These are phyloP conservation scores for Ophiosphaerella narmari DNA, from an alignment of 2,329 filamentous ascomycete genomes.

Conservation along the genomic window DNA sequence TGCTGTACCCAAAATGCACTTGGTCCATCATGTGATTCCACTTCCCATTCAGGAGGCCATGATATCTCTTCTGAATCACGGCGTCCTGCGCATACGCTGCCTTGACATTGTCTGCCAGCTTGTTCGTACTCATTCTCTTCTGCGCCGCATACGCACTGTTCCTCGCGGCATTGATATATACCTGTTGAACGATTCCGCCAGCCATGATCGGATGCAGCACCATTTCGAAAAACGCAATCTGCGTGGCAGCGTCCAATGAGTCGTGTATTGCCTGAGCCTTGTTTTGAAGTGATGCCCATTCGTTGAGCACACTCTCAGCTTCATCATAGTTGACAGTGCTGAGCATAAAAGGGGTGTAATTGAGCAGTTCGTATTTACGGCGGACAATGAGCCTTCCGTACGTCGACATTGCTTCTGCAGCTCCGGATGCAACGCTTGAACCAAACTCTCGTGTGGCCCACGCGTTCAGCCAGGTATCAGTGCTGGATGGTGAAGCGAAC, in stretches of 20 bases:
- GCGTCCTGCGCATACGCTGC: slow-evolving; percentile 24
- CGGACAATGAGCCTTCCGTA: slow-evolving; percentile 60
- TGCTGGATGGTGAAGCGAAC: slow-evolving; percentile 51
- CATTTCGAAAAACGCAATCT: slow-evolving; percentile 64
- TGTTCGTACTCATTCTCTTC: slow-evolving; percentile 31
- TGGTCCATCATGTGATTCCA: slow-evolving; percentile 40
- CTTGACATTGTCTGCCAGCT: slow-evolving; percentile 26
- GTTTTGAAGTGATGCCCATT: slow-evolving; percentile 57
- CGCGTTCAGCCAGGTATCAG: slow-evolving; percentile 57
- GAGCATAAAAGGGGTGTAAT: slow-evolving; percentile 59
- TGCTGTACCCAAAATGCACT: slow-evolving; percentile 32
- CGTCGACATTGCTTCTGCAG: slow-evolving; percentile 56
- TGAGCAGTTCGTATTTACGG: slow-evolving; percentile 64
- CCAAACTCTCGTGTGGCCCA: slow-evolving; percentile 65
- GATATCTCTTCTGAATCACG: slow-evolving; percentile 27
- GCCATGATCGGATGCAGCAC: slow-evolving; percentile 62
- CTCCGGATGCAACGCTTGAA: slow-evolving; percentile 48
- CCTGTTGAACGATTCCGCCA: slow-evolving; percentile 56
- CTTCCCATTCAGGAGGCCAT: slow-evolving; percentile 31
- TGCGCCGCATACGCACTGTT: slow-evolving; percentile 31
- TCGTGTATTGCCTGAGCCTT: slow-evolving; percentile 61
- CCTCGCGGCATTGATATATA: slow-evolving; percentile 26
- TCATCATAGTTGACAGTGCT: slow-evolving; percentile 62
- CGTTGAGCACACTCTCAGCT: slow-evolving; percentile 58
- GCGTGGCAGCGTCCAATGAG: slow-evolving; percentile 51